Conservation (phyloP, 1,284 basidiomycete species). For the Cutaneotrichosporon sp. region DNA sequence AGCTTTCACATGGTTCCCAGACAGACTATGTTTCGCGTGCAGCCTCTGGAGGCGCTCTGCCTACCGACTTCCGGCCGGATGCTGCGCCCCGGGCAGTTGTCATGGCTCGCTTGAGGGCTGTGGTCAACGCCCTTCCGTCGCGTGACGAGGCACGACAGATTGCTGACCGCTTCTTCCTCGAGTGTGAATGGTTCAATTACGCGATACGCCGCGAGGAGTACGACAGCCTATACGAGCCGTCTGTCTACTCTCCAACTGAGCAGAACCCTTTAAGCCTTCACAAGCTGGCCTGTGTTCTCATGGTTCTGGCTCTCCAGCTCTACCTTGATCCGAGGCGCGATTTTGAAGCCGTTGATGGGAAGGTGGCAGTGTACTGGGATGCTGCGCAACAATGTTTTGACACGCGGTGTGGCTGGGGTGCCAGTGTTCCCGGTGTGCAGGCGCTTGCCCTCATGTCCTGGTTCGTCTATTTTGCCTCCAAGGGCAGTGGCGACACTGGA, state of each 20-base stretch:
- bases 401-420: conserved; percentile 41
- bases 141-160: conserved; percentile 27
- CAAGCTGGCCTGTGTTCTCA: conserved; percentile 43
- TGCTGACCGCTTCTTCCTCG: conserved; percentile 30
- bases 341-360: conserved; percentile 23
- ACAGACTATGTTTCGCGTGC: not conserved
- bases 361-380: conserved; percentile 38
- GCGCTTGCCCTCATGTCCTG: conserved; percentile 34
- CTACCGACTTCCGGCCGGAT: not conserved
- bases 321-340: conserved; percentile 33
- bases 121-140: conserved; percentile 31
- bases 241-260: conserved; percentile 36
- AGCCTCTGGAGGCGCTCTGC: not conserved
- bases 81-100: not conserved
- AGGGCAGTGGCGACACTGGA: conserved; percentile 27
- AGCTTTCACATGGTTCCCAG: not conserved
- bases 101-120: conserved; percentile 28
- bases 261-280: conserved; percentile 41
- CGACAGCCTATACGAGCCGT: conserved; percentile 37
- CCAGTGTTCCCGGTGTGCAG: conserved; percentile 40
- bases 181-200: conserved; percentile 36
- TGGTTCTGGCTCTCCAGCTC: conserved; percentile 37
- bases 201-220: conserved; percentile 36
- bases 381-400: conserved; percentile 41
- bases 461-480: conserved; percentile 43